phyloP scores from a whole-genome alignment of 192 early-diverging fungal genomes.

The Gonapodya prolifera region DNA sequence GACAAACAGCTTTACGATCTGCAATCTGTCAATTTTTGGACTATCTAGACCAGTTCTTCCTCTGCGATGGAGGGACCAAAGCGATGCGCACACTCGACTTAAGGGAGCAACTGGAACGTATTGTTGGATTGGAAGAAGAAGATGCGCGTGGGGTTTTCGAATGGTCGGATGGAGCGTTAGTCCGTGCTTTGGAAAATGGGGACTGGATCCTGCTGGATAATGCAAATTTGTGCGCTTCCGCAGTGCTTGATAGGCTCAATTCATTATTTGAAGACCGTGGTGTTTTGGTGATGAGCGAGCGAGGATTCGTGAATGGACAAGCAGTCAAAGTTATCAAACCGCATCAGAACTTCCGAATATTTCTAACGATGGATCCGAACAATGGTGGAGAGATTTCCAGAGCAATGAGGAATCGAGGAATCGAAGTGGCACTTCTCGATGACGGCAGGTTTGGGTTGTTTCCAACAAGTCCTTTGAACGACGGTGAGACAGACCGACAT shows the following conservation, averaged over 20 bases:
- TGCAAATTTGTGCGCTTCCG: conserved; percentile 87
- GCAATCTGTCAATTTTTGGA: not conserved
- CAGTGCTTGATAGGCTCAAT: conserved; percentile 91
- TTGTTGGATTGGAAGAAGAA: conserved; percentile 1
- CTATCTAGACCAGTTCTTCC: not conserved
- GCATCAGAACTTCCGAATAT: conserved; percentile 83
- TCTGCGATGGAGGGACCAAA: not conserved
- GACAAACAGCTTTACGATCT: not conserved
- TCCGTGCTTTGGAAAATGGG: conserved; percentile 78
- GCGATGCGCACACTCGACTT: not conserved
- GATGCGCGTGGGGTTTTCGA: conserved; percentile 66
- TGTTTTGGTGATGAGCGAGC: conserved; percentile 76
- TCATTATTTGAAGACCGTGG: conserved; percentile 83
- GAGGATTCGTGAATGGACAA: conserved; percentile 67
- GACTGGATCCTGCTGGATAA: conserved; percentile 93
- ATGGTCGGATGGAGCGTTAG: conserved; percentile 91
- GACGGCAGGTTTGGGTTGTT: conserved; percentile 18
- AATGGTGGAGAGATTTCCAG: conserved; percentile 80
- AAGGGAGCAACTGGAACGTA: not conserved
- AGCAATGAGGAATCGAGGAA: conserved; percentile 94
- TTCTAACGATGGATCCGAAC: conserved; percentile 88
- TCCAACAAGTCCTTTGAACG: no score
- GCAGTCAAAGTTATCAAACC: conserved; percentile 62
- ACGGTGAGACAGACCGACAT: no score
- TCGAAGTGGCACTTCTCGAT: conserved; percentile 70